phyloP scores from a whole-genome alignment of 169 alveolate genomes.

The Toxoplasma gondii region DNA sequence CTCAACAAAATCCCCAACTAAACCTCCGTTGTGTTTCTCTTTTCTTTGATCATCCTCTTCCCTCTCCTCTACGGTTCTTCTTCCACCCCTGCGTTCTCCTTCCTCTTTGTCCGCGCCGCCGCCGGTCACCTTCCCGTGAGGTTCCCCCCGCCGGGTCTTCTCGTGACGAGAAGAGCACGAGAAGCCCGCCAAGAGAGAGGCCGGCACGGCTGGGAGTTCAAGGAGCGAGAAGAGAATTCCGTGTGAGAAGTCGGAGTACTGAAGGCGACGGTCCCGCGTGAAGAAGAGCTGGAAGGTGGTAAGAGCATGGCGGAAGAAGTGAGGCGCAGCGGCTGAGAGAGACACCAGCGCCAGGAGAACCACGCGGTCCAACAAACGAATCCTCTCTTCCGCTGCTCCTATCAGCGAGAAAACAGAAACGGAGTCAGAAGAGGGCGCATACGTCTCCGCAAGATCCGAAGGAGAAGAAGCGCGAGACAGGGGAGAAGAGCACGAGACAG shows the following conservation, averaged over 20 bases:
- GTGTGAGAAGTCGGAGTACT: background rate
- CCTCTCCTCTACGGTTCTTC: background rate
- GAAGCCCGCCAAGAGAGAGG: constrained; percentile 12
- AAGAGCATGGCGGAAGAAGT: constrained; percentile 13
- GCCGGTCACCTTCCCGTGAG: background rate
- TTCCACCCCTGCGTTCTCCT: background rate
- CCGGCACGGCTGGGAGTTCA: constrained; percentile 15
- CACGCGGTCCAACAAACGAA: background rate
- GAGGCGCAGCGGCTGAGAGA: constrained; percentile 19
- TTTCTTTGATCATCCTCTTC: background rate
- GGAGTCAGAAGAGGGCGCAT: background rate
- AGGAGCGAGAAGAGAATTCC: constrained; percentile 8
- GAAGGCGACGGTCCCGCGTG: background rate
- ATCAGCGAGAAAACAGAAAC: background rate
- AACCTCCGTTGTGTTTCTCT: background rate
- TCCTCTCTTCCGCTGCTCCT: background rate
- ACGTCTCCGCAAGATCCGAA: background rate
- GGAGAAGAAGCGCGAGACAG: background rate
- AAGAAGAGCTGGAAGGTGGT: constrained; percentile 14
- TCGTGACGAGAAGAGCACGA: background rate
- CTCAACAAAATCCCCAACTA: background rate
- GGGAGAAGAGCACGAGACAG: background rate
- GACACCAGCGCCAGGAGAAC: background rate
- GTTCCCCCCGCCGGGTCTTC: background rate
- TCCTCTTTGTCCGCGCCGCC: background rate